Percentiles rank a stretch among this genome's conserved stretches.
Conservation (phyloP, 2,329 filamentous ascomycete genomes). For the Arthrobotrys iridis region DNA sequence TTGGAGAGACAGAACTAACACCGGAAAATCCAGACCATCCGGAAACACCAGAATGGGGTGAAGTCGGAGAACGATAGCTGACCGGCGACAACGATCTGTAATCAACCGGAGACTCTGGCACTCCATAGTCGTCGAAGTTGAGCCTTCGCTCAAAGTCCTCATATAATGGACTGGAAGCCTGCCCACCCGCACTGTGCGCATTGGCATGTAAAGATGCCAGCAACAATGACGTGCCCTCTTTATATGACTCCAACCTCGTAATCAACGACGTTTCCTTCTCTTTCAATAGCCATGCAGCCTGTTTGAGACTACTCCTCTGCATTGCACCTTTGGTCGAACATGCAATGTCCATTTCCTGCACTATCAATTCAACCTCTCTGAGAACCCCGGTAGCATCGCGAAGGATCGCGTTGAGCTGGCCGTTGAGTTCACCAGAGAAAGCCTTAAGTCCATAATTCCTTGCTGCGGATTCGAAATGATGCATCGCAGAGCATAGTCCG, state of each 20-base stretch:
- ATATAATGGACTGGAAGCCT: conserved; percentile 41
- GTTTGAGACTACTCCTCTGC: conserved; percentile 48
- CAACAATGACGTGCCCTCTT: conserved; percentile 50
- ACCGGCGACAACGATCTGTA: conserved; percentile 39
- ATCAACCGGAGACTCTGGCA: conserved; percentile 48
- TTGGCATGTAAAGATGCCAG: conserved; percentile 48
- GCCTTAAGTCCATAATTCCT: conserved; percentile 48
- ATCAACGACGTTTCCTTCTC: conserved; percentile 50
- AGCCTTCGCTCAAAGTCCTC: conserved; percentile 52
- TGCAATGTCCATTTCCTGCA: conserved; percentile 50
- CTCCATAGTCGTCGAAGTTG: conserved; percentile 49
- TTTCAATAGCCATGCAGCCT: conserved; percentile 49
- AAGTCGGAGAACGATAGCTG: conserved; percentile 51
- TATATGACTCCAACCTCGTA: conserved; percentile 50
- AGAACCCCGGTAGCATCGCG: conserved; percentile 47
- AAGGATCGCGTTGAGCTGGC: conserved; percentile 45
- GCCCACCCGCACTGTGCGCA: conserved; percentile 48
- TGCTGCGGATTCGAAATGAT: conserved; percentile 51
- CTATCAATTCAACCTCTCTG: conserved; percentile 46
- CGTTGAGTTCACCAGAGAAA: conserved; percentile 43
- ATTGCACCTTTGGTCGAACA: conserved; percentile 51
- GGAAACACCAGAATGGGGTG: conserved; percentile 50
- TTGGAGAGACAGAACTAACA: conserved; percentile 47
- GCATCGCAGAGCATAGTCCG: conserved; percentile 47
- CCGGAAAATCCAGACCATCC: conserved; percentile 53